Conservation (phyloP, 768 basidiomycete genomes). For the Phylloporus sp. region DNA sequence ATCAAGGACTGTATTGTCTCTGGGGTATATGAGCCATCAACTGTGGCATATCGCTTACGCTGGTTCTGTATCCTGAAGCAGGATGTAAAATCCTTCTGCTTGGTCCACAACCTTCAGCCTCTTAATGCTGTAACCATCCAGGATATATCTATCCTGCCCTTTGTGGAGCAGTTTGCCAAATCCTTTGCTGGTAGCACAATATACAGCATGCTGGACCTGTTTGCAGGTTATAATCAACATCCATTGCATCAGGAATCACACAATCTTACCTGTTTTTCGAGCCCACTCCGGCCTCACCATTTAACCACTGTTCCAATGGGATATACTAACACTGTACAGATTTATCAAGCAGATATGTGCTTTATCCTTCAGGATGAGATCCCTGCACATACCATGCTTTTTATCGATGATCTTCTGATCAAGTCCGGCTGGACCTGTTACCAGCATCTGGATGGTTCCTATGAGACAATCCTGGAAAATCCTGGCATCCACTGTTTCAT, state of each 20-base stretch:
- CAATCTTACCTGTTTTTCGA: neutral
- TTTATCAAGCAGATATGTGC: conserved; percentile 1
- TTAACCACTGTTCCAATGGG: neutral
- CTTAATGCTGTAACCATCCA: neutral
- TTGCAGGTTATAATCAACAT: neutral
- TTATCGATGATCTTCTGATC: neutral
- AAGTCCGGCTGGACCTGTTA: neutral
- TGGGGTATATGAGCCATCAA: conserved; percentile 35
- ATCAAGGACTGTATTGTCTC: conserved; percentile 32
- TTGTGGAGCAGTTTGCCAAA: neutral
- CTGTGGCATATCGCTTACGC: neutral
- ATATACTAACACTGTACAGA: neutral
- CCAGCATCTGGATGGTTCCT: neutral
- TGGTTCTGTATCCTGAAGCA: conserved; percentile 6
- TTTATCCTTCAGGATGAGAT: neutral
- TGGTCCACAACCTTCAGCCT: neutral
- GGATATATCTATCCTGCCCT: neutral
- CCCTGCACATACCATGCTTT: neutral
- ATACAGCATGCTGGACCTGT: neutral
- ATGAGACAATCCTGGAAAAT: neutral
- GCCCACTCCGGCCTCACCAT: neutral
- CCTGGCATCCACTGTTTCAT: neutral
- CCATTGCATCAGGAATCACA: neutral
- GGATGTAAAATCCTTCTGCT: neutral
- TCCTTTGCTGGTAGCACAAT: neutral